A percentile compares a stretch with the other conserved stretches of the same genome.
Evolutionary conservation across 1,284 basidiomycete genomes (phyloP).

Genomic region (Boletus calvinii): DNA sequence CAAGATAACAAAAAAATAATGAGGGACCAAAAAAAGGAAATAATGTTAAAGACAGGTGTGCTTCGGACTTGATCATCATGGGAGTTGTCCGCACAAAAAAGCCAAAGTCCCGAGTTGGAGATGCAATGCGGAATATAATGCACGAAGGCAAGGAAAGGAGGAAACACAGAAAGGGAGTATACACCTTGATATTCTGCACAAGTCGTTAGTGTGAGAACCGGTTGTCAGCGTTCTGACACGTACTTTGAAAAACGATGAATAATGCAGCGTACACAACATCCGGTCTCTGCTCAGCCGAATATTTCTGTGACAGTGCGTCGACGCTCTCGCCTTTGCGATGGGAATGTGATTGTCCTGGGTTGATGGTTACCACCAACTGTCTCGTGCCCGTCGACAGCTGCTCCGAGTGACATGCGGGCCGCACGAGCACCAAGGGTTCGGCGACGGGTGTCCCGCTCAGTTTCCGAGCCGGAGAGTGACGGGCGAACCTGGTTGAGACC

Average conservation of each 20-base stretch:
- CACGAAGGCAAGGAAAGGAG: constrained; percentile 16
- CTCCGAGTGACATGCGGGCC: constrained; percentile 48
- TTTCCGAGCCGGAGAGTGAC: constrained; percentile 52
- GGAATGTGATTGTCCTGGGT: constrained; percentile 38
- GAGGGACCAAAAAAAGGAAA: constrained; percentile 22
- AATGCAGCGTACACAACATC: constrained; percentile 14
- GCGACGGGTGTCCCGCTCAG: constrained; percentile 48
- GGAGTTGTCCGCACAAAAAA: constrained; percentile 17
- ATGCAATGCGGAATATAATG: constrained; percentile 33
- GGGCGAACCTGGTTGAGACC: constrained; percentile 28
- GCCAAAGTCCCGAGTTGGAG: constrained; percentile 19
- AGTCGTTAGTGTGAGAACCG: constrained; percentile 1
- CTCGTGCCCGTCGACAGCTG: constrained; percentile 25
- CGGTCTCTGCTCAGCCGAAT: constrained; percentile 32
- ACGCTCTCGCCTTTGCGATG: constrained; percentile 41
- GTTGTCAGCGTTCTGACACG: neutral
- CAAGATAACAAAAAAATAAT: constrained; percentile 23
- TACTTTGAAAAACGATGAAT: constrained; percentile 20
- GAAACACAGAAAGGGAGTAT: constrained; percentile 21
- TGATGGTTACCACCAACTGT: constrained; percentile 34
- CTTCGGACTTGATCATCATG: constrained; percentile 12
- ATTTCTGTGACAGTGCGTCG: constrained; percentile 52
- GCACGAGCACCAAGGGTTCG: constrained; percentile 41
- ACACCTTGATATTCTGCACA: constrained; percentile 26
- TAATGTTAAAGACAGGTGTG: constrained; percentile 34